phyloP scores from a whole-genome alignment of 495 filamentous ascomycete genomes.

The Jackrogersella minutella region DNA sequence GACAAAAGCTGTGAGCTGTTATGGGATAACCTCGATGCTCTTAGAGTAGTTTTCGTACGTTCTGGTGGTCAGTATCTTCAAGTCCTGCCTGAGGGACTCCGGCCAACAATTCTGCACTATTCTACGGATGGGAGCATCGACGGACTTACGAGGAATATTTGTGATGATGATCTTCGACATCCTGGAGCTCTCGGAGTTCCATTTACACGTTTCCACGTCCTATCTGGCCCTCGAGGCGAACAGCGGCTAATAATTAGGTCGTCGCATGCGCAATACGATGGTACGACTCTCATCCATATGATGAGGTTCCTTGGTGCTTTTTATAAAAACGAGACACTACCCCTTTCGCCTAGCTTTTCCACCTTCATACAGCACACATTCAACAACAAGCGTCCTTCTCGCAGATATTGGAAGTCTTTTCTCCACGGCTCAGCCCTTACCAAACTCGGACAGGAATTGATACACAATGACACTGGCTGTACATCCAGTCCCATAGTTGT shows the following conservation, averaged over 20 bases:
- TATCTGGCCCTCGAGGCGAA: neutral
- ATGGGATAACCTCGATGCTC: neutral
- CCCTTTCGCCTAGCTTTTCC: neutral
- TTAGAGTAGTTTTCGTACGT: neutral
- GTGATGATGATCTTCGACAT: neutral
- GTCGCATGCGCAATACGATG: neutral
- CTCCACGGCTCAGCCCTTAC: neutral
- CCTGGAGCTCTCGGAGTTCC: neutral
- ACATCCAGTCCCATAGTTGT: neutral
- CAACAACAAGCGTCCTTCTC: neutral
- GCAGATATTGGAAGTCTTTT: neutral
- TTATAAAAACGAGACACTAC: neutral
- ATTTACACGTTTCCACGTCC: neutral
- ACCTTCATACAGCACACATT: neutral
- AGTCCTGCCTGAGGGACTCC: neutral
- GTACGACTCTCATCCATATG: neutral
- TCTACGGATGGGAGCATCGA: neutral
- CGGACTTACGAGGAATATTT: neutral
- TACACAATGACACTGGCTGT: neutral
- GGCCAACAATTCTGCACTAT: neutral
- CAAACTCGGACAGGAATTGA: neutral
- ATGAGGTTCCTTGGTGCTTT: neutral
- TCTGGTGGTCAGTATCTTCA: slow-evolving; percentile 1
- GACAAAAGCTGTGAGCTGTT: neutral
- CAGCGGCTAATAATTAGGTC: neutral